Conservation (phyloP, 2,329 filamentous ascomycete species). For the Aschersonia sp. region DNA sequence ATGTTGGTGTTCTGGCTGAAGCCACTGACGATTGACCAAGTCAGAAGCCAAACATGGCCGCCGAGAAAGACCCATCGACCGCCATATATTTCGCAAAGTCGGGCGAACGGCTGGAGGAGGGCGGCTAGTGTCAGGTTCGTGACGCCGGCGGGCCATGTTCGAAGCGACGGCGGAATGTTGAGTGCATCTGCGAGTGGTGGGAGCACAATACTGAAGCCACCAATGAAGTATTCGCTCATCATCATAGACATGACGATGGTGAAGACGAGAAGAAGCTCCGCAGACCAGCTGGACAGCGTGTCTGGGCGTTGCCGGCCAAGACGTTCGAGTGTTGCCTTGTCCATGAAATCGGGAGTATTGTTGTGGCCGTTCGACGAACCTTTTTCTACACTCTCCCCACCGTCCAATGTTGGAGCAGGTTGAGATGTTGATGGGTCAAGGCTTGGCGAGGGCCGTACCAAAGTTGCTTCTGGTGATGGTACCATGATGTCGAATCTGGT, state of each 20-base stretch:
- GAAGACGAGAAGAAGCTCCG: constrained; percentile 49
- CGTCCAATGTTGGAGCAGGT: not conserved
- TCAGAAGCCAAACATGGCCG: constrained; percentile 47
- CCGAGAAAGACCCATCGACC: constrained; percentile 44
- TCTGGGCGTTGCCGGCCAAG: constrained; percentile 48
- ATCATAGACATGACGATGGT: constrained; percentile 49
- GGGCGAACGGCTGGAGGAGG: constrained; percentile 48
- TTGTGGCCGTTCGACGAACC: not conserved
- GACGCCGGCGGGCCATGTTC: constrained; percentile 50
- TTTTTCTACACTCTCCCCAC: no score
- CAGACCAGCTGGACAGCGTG: constrained; percentile 33
- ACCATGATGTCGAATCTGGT: not conserved
- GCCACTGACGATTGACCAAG: constrained; percentile 57
- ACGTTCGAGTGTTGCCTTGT: constrained; percentile 33
- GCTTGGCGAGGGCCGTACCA: not conserved
- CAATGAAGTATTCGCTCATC: constrained; percentile 59
- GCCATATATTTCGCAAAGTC: constrained; percentile 47
- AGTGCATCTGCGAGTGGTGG: constrained; percentile 49
- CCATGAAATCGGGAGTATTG: constrained; percentile 1
- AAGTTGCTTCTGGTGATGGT: not conserved
- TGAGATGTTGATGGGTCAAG: not conserved
- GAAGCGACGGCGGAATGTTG: constrained; percentile 44
- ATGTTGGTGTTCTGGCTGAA: constrained; percentile 54
- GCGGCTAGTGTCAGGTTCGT: constrained; percentile 43
- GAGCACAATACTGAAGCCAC: constrained; percentile 61